Evolutionary conservation across 2,329 filamentous ascomycete species (phyloP).

Genomic region (Hypoxylon sp.): DNA sequence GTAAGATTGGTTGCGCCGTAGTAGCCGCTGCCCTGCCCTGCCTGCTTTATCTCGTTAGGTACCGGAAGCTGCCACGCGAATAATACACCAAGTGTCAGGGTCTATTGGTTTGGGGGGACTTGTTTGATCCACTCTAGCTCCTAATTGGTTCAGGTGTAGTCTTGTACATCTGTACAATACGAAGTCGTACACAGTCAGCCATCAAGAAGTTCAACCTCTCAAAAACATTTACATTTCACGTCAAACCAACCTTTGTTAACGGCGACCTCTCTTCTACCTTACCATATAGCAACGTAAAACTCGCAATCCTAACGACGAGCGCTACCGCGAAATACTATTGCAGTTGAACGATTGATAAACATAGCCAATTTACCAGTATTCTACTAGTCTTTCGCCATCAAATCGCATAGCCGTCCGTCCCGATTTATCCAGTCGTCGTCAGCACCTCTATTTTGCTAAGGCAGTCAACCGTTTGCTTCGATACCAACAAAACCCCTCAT

Average conservation of each 20-base stretch:
- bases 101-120: constrained; percentile 8
- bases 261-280: constrained; percentile 3
- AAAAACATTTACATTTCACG: constrained; percentile 41
- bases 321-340: constrained; percentile 26
- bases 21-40: neutral
- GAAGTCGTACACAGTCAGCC: constrained; percentile 36
- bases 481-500: constrained; percentile 23
- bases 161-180: constrained; percentile 46
- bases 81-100: constrained; percentile 7
- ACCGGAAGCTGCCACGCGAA: constrained; percentile 27
- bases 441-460: constrained; percentile 25
- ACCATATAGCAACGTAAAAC: constrained; percentile 4
- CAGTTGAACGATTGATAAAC: constrained; percentile 19
- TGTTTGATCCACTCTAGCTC: constrained; percentile 37
- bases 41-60: constrained; percentile 1
- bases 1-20: constrained; percentile 31
- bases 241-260: constrained; percentile 26
- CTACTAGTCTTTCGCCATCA: constrained; percentile 13
- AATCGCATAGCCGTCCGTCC: constrained; percentile 36
- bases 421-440: constrained; percentile 41
- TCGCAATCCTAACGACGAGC: constrained; percentile 10
- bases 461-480: constrained; percentile 6
- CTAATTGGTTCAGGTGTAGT: constrained; percentile 35
- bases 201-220: constrained; percentile 40
- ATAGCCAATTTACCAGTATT: constrained; percentile 11